Conservation (phyloP, 2,329 filamentous ascomycete genomes). For the Aspergillaceae sp. region DNA sequence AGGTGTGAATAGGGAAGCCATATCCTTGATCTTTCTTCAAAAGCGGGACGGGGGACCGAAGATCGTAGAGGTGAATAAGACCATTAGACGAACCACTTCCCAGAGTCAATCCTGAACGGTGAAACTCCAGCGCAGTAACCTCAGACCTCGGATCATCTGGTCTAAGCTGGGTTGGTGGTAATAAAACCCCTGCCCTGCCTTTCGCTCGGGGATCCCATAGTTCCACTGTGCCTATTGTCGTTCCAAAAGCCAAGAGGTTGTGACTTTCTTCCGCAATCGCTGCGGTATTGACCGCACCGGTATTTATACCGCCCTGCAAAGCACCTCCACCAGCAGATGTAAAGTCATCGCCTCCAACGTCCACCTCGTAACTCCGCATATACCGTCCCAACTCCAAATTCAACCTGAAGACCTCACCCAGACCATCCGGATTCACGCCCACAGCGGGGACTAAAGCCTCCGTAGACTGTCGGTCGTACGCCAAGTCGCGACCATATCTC, state of each 20-base stretch:
- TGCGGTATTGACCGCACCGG: constrained; percentile 78
- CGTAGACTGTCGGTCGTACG: constrained; percentile 72
- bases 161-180: constrained; percentile 41
- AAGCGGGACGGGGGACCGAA: constrained; percentile 76
- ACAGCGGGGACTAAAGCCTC: constrained; percentile 84
- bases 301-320: constrained; percentile 76
- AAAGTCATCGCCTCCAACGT: constrained; percentile 77
- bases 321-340: constrained; percentile 58
- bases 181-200: constrained; percentile 68
- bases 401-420: constrained; percentile 84
- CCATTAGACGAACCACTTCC: constrained; percentile 83
- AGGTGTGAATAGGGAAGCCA: constrained; percentile 80
- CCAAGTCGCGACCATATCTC: constrained; percentile 80
- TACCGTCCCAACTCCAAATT: constrained; percentile 89
- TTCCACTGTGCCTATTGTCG: constrained; percentile 88
- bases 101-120: constrained; percentile 71
- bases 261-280: constrained; percentile 83
- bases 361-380: constrained; percentile 87
- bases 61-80: constrained; percentile 81
- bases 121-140: constrained; percentile 82
- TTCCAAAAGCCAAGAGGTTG: constrained; percentile 86
- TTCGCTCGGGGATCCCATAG: constrained; percentile 90
- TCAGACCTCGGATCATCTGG: constrained; percentile 43
- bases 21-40: constrained; percentile 94
- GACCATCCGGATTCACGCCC: constrained; percentile 74